Conservation (phyloP, 345 rosid genomes). For the Psidium guajava region DNA sequence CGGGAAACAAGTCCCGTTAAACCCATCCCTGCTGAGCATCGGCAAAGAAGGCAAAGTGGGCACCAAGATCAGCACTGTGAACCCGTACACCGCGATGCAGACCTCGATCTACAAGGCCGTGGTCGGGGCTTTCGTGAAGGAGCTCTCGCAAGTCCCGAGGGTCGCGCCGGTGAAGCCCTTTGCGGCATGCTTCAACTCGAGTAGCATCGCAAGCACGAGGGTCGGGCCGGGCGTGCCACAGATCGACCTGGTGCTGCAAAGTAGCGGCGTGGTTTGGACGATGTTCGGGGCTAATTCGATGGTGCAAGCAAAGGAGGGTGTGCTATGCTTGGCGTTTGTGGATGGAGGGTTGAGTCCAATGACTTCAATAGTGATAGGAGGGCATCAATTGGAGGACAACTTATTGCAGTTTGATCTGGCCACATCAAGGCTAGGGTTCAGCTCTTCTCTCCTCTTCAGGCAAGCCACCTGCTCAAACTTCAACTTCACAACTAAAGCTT, state of each 20-base stretch:
- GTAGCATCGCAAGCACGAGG: not conserved
- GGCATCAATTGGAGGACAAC: conserved; percentile 28
- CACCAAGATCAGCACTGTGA: conserved; percentile 65
- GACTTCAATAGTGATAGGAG: conserved; percentile 27
- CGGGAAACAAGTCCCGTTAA: conserved; percentile 18
- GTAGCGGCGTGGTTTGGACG: conserved; percentile 19
- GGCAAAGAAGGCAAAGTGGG: conserved; percentile 34
- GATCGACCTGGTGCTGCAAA: conserved; percentile 27
- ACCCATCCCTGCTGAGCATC: conserved; percentile 16
- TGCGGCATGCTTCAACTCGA: not conserved
- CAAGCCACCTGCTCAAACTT: conserved; percentile 50
- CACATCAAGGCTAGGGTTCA: conserved; percentile 24
- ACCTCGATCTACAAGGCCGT: conserved; percentile 43
- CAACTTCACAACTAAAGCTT: conserved; percentile 34
- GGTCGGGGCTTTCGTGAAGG: conserved; percentile 21
- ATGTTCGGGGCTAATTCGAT: conserved; percentile 29
- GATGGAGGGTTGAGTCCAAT: conserved; percentile 16
- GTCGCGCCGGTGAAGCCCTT: conserved; percentile 5
- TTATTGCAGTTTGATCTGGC: conserved; percentile 28
- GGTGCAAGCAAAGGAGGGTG: conserved; percentile 18
- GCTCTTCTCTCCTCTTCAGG: conserved; percentile 13
- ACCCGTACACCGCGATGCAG: conserved; percentile 52
- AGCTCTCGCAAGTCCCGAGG: conserved; percentile 26
- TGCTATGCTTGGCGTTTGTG: conserved; percentile 26
- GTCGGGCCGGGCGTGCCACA: conserved; percentile 14